Evolutionary conservation across 306 rosid genomes (phyloP).

Genomic region (Castanospermum australe): DNA sequence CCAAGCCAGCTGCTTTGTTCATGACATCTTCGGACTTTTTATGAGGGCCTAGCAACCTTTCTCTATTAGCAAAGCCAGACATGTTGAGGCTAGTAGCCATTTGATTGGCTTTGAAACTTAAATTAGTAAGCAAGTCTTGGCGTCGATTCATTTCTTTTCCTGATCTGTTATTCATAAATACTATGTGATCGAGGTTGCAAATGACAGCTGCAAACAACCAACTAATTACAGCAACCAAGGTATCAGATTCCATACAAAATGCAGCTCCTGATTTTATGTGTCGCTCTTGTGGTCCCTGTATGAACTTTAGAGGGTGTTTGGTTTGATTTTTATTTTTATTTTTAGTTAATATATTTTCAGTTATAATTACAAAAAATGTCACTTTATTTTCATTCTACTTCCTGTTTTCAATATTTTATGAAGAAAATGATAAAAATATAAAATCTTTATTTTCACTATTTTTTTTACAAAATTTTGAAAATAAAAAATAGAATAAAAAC

Average conservation of each 20-base stretch:
- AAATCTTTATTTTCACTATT: no score
- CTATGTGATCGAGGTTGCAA: neutral
- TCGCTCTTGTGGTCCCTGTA: neutral
- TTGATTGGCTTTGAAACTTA: constrained; percentile 39
- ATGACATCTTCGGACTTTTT: constrained; percentile 38
- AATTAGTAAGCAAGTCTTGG: constrained; percentile 30
- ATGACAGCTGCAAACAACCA: neutral
- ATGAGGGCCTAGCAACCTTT: constrained; percentile 43
- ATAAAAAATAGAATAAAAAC: no score
- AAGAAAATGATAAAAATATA: no score
- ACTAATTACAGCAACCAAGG: neutral
- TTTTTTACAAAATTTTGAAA: no score
- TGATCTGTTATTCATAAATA: constrained; percentile 23
- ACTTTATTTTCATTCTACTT: no score
- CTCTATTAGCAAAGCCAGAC: constrained; percentile 42
- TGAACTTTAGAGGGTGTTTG: no score
- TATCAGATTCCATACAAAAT: neutral
- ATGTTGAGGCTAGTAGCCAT: constrained; percentile 45
- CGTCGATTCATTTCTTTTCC: constrained; percentile 41
- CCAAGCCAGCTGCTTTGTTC: constrained; percentile 32
- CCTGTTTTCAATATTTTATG: no score
- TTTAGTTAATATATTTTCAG: no score
- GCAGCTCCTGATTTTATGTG: neutral
- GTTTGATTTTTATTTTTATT: no score
- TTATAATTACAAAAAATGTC: no score